Percentiles rank a stretch among this genome's conserved stretches.
phyloP scores from a whole-genome alignment of 2,329 filamentous ascomycete species.

The Geosmithia putterillii region DNA sequence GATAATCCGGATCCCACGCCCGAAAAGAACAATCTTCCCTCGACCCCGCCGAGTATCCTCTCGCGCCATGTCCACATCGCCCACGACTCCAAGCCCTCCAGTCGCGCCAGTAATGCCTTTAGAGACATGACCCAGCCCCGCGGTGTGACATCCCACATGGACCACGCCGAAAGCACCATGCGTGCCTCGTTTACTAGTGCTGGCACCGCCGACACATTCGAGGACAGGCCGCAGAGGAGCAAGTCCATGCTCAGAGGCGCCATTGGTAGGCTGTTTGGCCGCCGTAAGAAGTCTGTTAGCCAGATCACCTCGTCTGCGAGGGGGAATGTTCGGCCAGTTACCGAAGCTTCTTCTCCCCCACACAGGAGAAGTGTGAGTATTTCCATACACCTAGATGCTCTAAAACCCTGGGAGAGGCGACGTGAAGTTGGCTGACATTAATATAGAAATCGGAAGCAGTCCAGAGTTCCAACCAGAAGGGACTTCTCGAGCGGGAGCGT shows the following conservation, averaged over 20 bases:
- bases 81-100: not conserved
- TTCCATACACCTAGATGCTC: too few species aligned
- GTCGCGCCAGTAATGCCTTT: constrained; percentile 15
- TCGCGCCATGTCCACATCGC: not conserved
- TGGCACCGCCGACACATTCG: constrained; percentile 6
- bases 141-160: constrained; percentile 13
- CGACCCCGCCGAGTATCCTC: not conserved
- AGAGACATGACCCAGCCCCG: constrained; percentile 31
- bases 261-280: constrained; percentile 45
- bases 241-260: constrained; percentile 45
- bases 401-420: too few species aligned
- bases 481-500: constrained; percentile 23
- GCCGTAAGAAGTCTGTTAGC: constrained; percentile 32
- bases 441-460: constrained; percentile 21
- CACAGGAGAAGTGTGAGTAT: not conserved
- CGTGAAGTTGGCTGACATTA: not conserved
- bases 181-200: constrained; percentile 36
- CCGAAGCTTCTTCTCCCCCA: not conserved
- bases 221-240: constrained; percentile 32
- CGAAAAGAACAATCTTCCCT: not conserved
- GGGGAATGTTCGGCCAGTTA: not conserved
- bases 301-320: not conserved
- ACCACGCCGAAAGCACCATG: constrained; percentile 6
- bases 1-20: not conserved
- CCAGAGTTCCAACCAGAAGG: not conserved